Base-by-base conservation (phyloP, 179 eudicot species). In the Drosera spatulata region DNA sequence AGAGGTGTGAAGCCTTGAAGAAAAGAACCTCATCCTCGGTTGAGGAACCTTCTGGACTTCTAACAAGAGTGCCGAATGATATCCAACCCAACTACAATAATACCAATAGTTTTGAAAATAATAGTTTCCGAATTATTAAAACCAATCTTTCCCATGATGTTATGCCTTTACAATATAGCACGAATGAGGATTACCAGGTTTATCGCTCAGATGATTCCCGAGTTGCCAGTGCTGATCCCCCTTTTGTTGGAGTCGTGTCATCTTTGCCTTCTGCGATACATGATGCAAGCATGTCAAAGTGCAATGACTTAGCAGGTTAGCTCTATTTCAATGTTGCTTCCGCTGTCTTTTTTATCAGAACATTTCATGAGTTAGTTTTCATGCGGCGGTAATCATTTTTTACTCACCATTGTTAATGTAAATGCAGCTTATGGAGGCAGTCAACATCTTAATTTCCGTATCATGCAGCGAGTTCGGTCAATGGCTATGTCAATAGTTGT, bases 161-260 rank as follows among this genome's bases (percentile, higher is more conserved):
- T 91, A 59, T 80, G 73, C 98, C 98, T 91, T 88, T 91, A 91
- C 98, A 77, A 79, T 72, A 73, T 68, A 61, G 75, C 73, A 91
- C 98, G 64, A 82, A 82, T 85, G 87, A 91, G 95, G 82, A 81
- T 74, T 62, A 78, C 73, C 95, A 81, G 94, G 85, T 76, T 48
- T 70, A 66, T 54, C 49, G 63, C 56, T 75, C 88, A 75, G 90
- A 79, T 60, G 55, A 62, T 11, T 69, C 81, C 70, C 60, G 66
- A 58, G 76, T 57, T 68, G 57, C 67, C 50, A 75, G 70, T 43
- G 56, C 58, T 73, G 77, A 80, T 62, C 55, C 69, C 61, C 67
- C 44, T 37, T 13, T 22, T 14, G 60, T 47, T 62, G 61, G 60
- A 67, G 59, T 53, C 62, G 60, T 69, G 50, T 68, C 79, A 56